phyloP scores from a whole-genome alignment of 2,329 filamentous ascomycete species.

The Ophiosphaerella narmari region DNA sequence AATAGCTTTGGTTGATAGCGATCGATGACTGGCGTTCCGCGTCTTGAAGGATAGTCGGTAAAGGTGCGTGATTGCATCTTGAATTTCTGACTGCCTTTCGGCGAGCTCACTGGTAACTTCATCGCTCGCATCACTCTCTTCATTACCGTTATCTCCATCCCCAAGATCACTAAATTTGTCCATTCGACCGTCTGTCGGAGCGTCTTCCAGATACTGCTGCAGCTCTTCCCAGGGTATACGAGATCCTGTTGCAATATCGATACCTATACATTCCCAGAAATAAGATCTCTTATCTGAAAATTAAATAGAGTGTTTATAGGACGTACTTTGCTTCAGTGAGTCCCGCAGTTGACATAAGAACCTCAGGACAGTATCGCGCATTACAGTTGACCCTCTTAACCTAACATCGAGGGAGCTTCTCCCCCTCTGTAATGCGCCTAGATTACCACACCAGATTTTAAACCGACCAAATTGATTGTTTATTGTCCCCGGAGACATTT shows the following conservation, averaged over 20 bases:
- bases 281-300: not conserved
- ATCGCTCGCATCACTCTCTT: not conserved
- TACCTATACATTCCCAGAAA: not conserved
- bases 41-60: conserved; percentile 8
- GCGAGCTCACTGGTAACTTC: not conserved
- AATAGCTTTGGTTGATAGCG: conserved; percentile 1
- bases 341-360: not conserved
- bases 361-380: not conserved
- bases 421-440: conserved; percentile 3
- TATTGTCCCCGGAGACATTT: not conserved
- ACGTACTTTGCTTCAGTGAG: not conserved
- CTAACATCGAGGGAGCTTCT: not conserved
- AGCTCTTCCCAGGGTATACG: not conserved
- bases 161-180: not conserved
- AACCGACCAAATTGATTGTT: not conserved
- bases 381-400: not conserved
- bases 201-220: not conserved
- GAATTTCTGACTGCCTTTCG: not conserved
- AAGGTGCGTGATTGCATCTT: not conserved
- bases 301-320: not conserved
- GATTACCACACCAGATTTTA: conserved; percentile 2
- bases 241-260: not conserved
- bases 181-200: not conserved
- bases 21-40: not conserved
- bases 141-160: not conserved